Base-by-base conservation (phyloP, 345 rosid species). In the Populus nigra region DNA sequence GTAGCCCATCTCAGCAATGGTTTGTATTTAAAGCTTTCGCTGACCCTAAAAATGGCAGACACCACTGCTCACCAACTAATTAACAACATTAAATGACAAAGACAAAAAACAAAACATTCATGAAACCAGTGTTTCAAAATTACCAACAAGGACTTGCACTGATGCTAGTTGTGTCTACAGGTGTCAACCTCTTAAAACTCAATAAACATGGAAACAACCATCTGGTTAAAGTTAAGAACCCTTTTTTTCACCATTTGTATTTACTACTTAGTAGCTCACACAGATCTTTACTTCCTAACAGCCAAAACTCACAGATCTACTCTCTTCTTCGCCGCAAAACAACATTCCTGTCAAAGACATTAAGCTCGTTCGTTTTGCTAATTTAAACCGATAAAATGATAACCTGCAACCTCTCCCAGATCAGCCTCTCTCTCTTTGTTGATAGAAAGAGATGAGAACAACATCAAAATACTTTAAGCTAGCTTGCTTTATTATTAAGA, bases 141-240 rank as follows among this genome's bases (percentile, higher is more conserved):
- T 73, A 82, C 83, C 86, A 86, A 82, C 86, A 82, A 77, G 69
- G 68, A 41, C 7, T 55, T 23, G 79, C 77, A 68, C 82, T 83
- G 82, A 73, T 77, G 84, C 65, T 57, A 78, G 67, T 17, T 77
- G 27, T 67, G 72, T 47, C 77, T 78, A 84, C 92, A 89, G 87
- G 88, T 89, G 94, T 91, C 90, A 84, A 83, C 77, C 85, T 85
- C 78, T 80, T 74, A 61, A 69, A 65, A 81, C 71, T 41, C 49
- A 57, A 72, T 61, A 65, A 72, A 55, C 55, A 72, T 71, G 76
- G 65, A 67, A 74, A 77, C 11, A 3, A 53, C 12, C n/a, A 23
- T 59, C 0, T 63, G 43, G 45, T 78, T 45, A 38, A 71, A 13
- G 29, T 23, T 36, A 33, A 33, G 35, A 33, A 33, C 35, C 35